These are phyloP conservation scores for Globisporangium orthogonon DNA, from an alignment of 352 stramenopile genomes.

Conservation along the genomic window DNA sequence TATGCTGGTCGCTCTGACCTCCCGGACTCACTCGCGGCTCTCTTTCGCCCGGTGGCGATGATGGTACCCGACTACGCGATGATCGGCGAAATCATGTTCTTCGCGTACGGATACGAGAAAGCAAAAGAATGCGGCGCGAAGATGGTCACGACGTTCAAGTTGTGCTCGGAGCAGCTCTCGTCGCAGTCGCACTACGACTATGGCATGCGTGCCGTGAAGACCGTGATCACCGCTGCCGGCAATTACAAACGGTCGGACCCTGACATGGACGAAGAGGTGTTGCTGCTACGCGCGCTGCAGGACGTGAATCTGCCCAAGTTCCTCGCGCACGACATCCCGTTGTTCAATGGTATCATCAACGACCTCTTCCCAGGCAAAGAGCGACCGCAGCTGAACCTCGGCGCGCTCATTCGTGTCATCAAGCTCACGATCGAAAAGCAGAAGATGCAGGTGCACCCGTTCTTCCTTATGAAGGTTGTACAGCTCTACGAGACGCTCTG, in stretches of 20 bases:
- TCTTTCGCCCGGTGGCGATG: slow-evolving; percentile 95
- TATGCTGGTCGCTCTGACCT: slow-evolving; percentile 94
- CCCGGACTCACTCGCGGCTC: slow-evolving; percentile 91
- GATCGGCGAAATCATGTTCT: slow-evolving; percentile 97
- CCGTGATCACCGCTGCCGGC: slow-evolving; percentile 91
- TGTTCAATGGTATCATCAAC: slow-evolving; percentile 93
- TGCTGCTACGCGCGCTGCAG: slow-evolving; percentile 90
- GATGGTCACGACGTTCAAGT: slow-evolving; percentile 95
- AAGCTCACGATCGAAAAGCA: slow-evolving; percentile 85
- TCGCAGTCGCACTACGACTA: slow-evolving; percentile 96
- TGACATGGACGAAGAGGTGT: slow-evolving; percentile 90
- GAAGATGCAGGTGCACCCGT: slow-evolving; percentile 82
- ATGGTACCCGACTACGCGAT: slow-evolving; percentile 96
- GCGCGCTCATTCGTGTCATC: slow-evolving; percentile 74
- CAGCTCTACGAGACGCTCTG: slow-evolving; percentile 95
- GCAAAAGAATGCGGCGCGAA: slow-evolving; percentile 91
- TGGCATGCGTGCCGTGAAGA: slow-evolving; percentile 95
- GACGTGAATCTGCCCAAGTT: slow-evolving; percentile 96
- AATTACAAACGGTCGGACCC: slow-evolving; percentile 93
- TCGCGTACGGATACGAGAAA: slow-evolving; percentile 92
- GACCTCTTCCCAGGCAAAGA: slow-evolving; percentile 92
- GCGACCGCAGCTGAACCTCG: slow-evolving; percentile 88
- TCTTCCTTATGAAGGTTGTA: slow-evolving; percentile 92
- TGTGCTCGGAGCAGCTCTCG: slow-evolving; percentile 93
- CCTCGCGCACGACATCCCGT: slow-evolving; percentile 90